phyloP scores from a whole-genome alignment of 2,329 filamentous ascomycete genomes.

The Cladosporium sp. region DNA sequence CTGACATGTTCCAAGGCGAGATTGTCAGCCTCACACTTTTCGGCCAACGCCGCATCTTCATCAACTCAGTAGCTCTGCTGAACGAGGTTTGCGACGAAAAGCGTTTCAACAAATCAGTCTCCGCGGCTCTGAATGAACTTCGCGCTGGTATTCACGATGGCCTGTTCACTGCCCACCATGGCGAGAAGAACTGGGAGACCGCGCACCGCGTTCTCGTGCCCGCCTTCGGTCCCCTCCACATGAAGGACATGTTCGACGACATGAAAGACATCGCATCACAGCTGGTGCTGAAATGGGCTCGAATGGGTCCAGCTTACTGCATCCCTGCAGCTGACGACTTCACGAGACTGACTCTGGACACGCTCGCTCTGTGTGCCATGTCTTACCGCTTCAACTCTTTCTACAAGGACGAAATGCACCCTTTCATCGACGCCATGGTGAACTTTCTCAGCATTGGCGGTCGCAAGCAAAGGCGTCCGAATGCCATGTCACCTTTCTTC shows the following conservation, averaged over 20 bases:
- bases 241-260: conserved; percentile 59
- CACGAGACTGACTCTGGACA: conserved; percentile 69
- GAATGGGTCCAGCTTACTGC: conserved; percentile 49
- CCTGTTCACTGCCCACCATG: conserved; percentile 56
- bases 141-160: conserved; percentile 61
- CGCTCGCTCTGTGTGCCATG: conserved; percentile 68
- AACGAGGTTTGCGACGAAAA: conserved; percentile 39
- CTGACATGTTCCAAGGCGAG: conserved; percentile 17
- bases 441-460: conserved; percentile 55
- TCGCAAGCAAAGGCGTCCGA: conserved; percentile 46
- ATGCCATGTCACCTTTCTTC: conserved; percentile 39
- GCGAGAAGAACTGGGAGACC: conserved; percentile 31
- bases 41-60: conserved; percentile 19
- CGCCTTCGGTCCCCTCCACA: conserved; percentile 65
- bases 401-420: conserved; percentile 65
- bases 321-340: conserved; percentile 65
- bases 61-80: conserved; percentile 27
- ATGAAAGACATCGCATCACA: conserved; percentile 22
- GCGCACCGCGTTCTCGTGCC: conserved; percentile 58
- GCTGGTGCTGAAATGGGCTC: conserved; percentile 32
- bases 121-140: conserved; percentile 50
- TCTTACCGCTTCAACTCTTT: conserved; percentile 71
- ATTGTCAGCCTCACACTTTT: conserved; percentile 21
- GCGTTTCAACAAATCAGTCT: conserved; percentile 55
- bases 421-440: conserved; percentile 65